Conservation (phyloP, 176 grass and related monocot species). For the Hordeum vulgare region MorexV3_pseudomolecules_assembly NC_058520.1:505727162-505727661, state of each 20-base stretch:
- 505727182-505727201: too few species aligned
- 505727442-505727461: background rate
- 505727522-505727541: background rate
- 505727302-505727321: too few species aligned
- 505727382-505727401: too few species aligned
- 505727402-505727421: background rate
- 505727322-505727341: too few species aligned
- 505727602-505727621: background rate
- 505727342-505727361: too few species aligned
- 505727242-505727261: too few species aligned
- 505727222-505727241: too few species aligned
- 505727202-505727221: too few species aligned
- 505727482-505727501: background rate
- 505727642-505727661: constrained; percentile 7
- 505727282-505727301: too few species aligned
- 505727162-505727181: too few species aligned
- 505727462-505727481: background rate
- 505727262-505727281: too few species aligned
- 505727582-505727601: background rate
- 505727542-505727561: background rate
- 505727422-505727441: background rate
- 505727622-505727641: background rate
- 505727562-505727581: background rate
- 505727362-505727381: too few species aligned
- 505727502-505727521: background rate